phyloP scores from a whole-genome alignment of 2,329 filamentous ascomycete species.

The Sporothrix globosa region DNA sequence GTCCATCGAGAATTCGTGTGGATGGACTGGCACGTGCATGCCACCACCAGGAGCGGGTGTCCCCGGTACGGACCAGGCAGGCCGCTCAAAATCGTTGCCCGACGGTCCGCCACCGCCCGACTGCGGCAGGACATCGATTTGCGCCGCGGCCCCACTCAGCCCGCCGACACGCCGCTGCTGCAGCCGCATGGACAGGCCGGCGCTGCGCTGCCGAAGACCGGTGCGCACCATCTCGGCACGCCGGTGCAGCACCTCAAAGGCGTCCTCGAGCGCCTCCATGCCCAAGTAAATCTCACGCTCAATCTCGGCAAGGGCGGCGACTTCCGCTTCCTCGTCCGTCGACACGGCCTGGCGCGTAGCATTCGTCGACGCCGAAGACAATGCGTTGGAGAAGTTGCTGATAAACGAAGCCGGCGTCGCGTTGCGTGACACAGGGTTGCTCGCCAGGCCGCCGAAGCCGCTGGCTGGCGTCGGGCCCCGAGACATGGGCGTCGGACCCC shows the following conservation, averaged over 20 bases:
- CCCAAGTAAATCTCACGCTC: conserved; percentile 90
- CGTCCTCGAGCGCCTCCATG: conserved; percentile 93
- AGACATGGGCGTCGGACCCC: conserved; percentile 41
- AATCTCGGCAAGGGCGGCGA: conserved; percentile 84
- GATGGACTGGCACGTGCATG: conserved; percentile 31
- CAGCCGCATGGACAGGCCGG: conserved; percentile 70
- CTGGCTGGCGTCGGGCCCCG: conserved; percentile 46
- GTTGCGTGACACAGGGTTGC: conserved; percentile 56
- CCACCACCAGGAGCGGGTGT: conserved; percentile 34
- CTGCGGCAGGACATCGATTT: conserved; percentile 58
- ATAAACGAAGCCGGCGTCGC: conserved; percentile 54
- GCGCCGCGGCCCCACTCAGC: conserved; percentile 43
- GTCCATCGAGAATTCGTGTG: conserved; percentile 30
- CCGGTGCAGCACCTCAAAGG: conserved; percentile 87
- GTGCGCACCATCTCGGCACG: conserved; percentile 80
- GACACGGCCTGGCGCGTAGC: conserved; percentile 67
- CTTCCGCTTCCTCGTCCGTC: conserved; percentile 91
- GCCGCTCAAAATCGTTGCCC: conserved; percentile 50
- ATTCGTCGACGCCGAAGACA: conserved; percentile 52
- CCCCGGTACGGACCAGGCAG: conserved; percentile 48
- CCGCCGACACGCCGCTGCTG: conserved; percentile 56
- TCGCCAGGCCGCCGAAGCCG: conserved; percentile 43
- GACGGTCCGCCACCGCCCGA: conserved; percentile 44
- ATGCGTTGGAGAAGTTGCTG: conserved; percentile 49
- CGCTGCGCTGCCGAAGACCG: conserved; percentile 77